phyloP scores from a whole-genome alignment of 148 eudicot species.

The Suaeda aralocaspica region DNA sequence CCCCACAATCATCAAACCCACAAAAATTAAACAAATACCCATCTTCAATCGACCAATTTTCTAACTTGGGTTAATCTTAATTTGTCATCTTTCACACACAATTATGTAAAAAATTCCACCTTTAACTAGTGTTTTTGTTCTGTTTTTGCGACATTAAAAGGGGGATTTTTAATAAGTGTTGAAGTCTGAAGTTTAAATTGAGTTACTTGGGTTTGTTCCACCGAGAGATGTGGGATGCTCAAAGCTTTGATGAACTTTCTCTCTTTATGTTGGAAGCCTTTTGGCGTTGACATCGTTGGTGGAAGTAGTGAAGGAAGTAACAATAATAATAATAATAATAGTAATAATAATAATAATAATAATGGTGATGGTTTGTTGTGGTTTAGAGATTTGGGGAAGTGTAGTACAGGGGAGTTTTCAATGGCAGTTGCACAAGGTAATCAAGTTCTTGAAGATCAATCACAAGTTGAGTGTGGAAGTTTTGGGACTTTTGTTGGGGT shows the following conservation, averaged over 20 bases:
- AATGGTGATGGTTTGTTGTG: slow-evolving; percentile 45
- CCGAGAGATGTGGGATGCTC: slow-evolving; percentile 69
- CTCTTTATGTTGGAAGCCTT: slow-evolving; percentile 60
- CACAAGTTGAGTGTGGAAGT: slow-evolving; percentile 50
- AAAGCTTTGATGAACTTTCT: slow-evolving; percentile 59
- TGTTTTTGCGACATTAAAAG: too few relatives aligned
- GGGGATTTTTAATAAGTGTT: too few relatives aligned
- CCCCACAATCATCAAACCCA: slow-evolving; percentile 12
- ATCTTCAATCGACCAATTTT: too few relatives aligned
- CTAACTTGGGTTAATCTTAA: too few relatives aligned
- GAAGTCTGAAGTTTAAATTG: too few relatives aligned
- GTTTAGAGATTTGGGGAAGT: too few relatives aligned
- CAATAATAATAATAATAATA: background rate
- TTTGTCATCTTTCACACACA: too few relatives aligned
- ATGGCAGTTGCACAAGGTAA: slow-evolving; percentile 70
- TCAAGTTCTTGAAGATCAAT: slow-evolving; percentile 60
- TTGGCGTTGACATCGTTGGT: slow-evolving; percentile 39
- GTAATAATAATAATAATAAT: slow-evolving; percentile 8
- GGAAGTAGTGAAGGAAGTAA: slow-evolving; percentile 9
- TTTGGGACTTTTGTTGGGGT: slow-evolving; percentile 70
- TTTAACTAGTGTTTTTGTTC: too few relatives aligned
- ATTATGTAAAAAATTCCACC: too few relatives aligned
- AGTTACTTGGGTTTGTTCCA: slow-evolving; percentile 20
- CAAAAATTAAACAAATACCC: too few relatives aligned
- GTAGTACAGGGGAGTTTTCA: too few relatives aligned